Conservation (phyloP, 1,284 basidiomycete species). For the Blastosporella zonata region DNA sequence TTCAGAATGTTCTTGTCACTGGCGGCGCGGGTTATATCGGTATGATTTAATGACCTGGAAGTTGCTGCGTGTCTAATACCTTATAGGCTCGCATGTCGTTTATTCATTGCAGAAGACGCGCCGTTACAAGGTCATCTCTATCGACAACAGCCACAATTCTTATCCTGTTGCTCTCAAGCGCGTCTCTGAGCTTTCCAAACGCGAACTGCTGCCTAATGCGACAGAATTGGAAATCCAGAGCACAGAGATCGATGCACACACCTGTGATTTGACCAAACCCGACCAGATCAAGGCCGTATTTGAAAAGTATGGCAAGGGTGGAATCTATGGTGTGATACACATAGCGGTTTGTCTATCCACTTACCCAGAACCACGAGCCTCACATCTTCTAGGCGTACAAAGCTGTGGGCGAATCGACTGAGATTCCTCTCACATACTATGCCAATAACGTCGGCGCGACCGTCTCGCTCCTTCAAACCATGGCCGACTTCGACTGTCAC, state of each 20-base stretch:
- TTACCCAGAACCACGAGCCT: neutral
- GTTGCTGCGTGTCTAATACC: conserved; percentile 10
- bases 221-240: conserved; percentile 64
- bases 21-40: conserved; percentile 87
- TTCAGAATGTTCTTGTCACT: conserved; percentile 74
- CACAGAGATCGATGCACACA: conserved; percentile 67
- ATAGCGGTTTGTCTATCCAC: conserved; percentile 69
- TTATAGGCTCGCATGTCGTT: conserved; percentile 85
- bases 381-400: conserved; percentile 76
- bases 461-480: conserved; percentile 77
- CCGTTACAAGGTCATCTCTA: conserved; percentile 87
- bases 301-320: conserved; percentile 81
- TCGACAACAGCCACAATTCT: conserved; percentile 94
- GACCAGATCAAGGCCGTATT: conserved; percentile 77
- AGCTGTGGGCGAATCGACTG: conserved; percentile 96
- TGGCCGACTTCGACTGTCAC: conserved; percentile 81
- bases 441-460: conserved; percentile 89
- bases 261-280: conserved; percentile 72
- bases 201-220: conserved; percentile 61
- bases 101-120: conserved; percentile 83
- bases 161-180: conserved; percentile 70
- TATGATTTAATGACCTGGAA: conserved; percentile 29
- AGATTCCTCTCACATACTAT: conserved; percentile 93
- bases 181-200: conserved; percentile 76
- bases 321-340: conserved; percentile 98